Evolutionary conservation across 306 rosid species (phyloP).

Genomic region (Inga oerstediana): DNA sequence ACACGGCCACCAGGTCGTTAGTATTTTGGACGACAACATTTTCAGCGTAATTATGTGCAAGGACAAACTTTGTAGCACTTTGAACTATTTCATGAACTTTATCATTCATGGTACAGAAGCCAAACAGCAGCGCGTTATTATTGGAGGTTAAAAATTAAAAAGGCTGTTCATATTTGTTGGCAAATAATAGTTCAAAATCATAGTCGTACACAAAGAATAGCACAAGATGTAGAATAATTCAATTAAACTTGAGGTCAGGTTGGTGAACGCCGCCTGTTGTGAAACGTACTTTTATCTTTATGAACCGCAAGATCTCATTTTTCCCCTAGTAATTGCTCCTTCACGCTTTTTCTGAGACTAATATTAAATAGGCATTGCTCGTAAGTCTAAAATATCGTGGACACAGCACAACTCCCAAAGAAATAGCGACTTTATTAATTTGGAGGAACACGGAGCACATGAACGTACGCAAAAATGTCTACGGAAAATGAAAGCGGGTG

Average conservation of each 20-base stretch:
- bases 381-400: not conserved
- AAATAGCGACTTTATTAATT: not conserved
- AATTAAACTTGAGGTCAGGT: not conserved
- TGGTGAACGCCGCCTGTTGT: not conserved
- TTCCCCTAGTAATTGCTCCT: not conserved
- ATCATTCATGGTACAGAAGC: not conserved
- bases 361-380: not conserved
- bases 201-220: not conserved
- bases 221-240: not conserved
- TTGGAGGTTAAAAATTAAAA: not conserved
- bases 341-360: not conserved
- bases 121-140: not conserved
- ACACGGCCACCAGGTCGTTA: not conserved
- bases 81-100: not conserved
- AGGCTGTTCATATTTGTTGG: not conserved
- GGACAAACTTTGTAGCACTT: not conserved
- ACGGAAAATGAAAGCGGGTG: not conserved
- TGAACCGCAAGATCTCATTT: not conserved
- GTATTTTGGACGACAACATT: not conserved
- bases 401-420: not conserved
- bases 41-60: not conserved
- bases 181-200: not conserved
- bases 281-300: not conserved
- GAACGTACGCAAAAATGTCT: not conserved
- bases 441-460: slow-evolving; percentile 8